Base-by-base conservation (phyloP, 2,329 filamentous ascomycete species). In the Phialocephala sp. region DNA sequence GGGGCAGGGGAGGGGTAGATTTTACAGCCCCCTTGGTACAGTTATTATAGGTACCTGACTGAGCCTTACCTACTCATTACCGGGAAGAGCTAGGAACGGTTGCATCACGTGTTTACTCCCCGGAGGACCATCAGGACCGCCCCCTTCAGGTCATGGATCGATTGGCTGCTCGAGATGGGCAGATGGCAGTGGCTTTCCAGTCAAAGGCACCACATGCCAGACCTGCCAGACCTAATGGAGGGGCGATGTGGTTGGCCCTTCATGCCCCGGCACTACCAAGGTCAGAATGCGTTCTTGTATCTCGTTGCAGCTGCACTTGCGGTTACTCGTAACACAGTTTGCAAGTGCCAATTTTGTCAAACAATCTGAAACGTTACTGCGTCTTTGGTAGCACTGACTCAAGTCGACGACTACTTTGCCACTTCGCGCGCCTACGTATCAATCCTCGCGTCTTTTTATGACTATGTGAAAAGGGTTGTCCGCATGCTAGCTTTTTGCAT, bases 1-100 rank as follows among this genome's bases (percentile, higher is more conserved):
- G 45, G 45, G 45, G 45, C n/a, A 50, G 45, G n/a, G 45, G 45
- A 11, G 22, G 37, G 37, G 37, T n/a, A 32, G 27, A 50, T 50
- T 50, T 50, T 22, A 50, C 45, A 45, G 8, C 3, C 4, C 4
- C 43, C n/a, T 45, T 22, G 20, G 45, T 22, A 43, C 41, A 41
- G 15, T 3, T 41, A 41, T n/a, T 18, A n/a, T n/a, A 32, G 27
- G 27, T 32, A 6, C 27, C 27, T 32, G 27, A 32, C 27, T 32
- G 27, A 32, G 6, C 27, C 27, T 32, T 32, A 32, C 27, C 27
- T 32, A 32, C 27, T 3, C 27, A 32, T 32, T 32, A 32, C 37
- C 37, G 4, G 15, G 37, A n/a, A n/a, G n/a, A 41, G 15, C 15
- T 8, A 41, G 37, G 37, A 18, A 41, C 37, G 11, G 37, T 2